Conservation (phyloP, 2,329 filamentous ascomycete species). For the Lachnellula subtilissima region DNA sequence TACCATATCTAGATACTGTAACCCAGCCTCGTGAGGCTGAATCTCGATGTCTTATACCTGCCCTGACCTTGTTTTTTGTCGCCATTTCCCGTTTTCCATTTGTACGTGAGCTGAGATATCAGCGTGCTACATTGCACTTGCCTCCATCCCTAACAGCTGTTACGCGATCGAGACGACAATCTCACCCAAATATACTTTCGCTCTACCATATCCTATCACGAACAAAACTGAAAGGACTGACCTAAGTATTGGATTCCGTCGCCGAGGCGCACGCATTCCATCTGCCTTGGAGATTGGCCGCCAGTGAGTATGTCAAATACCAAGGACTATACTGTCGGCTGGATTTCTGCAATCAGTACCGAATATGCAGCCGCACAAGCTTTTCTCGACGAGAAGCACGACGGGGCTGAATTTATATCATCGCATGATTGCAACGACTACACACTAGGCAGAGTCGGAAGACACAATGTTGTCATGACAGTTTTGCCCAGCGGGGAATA, state of each 20-base stretch:
- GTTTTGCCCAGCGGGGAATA: slow-evolving; percentile 12
- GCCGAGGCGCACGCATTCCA: no score
- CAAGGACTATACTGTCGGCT: slow-evolving; percentile 27
- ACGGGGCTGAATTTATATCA: slow-evolving; percentile 6
- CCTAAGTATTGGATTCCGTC: no score
- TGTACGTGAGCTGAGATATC: no score
- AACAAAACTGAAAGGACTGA: no score
- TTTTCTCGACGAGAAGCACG: slow-evolving; percentile 16
- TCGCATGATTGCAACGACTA: slow-evolving; percentile 14
- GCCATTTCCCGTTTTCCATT: no score
- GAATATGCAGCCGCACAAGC: slow-evolving; percentile 27
- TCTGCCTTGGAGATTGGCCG: background rate
- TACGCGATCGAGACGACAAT: no score
- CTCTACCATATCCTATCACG: no score
- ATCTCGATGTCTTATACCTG: no score
- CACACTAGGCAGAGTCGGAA: slow-evolving; percentile 13
- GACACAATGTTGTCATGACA: slow-evolving; percentile 20
- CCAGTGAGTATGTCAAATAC: slow-evolving; percentile 10
- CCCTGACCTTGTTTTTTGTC: no score
- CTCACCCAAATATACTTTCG: no score
- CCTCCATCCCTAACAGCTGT: background rate
- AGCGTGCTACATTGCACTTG: background rate
- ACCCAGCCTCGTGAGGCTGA: no score
- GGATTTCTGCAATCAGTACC: slow-evolving; percentile 25
- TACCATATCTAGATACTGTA: no score